Conservation (phyloP, 1,284 basidiomycete genomes). For the Tetrapyrgos nigripes region DNA sequence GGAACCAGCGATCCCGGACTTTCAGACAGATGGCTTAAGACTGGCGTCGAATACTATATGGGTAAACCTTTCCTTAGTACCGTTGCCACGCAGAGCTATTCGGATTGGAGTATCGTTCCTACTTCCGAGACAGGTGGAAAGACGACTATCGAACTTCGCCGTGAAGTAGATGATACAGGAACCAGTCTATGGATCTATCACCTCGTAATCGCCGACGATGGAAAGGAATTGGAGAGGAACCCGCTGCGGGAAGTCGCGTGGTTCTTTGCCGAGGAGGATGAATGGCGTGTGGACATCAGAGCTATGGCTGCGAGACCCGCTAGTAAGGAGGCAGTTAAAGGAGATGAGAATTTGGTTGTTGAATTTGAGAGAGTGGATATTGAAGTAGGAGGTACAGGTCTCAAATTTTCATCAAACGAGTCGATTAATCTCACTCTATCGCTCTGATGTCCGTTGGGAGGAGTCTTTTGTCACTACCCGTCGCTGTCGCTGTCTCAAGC, state of each 20-base stretch:
- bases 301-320: conserved; percentile 18
- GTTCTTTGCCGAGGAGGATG: conserved; percentile 19
- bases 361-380: conserved; percentile 2
- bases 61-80: conserved; percentile 13
- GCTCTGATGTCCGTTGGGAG: too few relatives aligned
- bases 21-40: conserved; percentile 16
- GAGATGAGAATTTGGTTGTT: conserved; percentile 6
- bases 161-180: conserved; percentile 12
- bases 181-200: conserved; percentile 18
- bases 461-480: too few relatives aligned
- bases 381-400: too few relatives aligned
- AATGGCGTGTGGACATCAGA: conserved; percentile 11
- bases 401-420: too few relatives aligned
- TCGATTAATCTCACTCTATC: too few relatives aligned
- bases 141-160: conserved; percentile 13
- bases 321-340: conserved; percentile 3
- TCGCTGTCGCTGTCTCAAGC: too few relatives aligned
- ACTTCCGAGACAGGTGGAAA: neutral
- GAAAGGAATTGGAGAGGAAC: conserved; percentile 4
- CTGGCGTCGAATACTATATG: conserved; percentile 15
- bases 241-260: conserved; percentile 18
- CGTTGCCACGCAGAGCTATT: conserved; percentile 6
- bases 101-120: conserved; percentile 17
- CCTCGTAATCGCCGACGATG: conserved; percentile 1
- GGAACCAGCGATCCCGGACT: neutral